phyloP scores from a whole-genome alignment of 2,329 filamentous ascomycete species.

The Boeremia exigua region DNA sequence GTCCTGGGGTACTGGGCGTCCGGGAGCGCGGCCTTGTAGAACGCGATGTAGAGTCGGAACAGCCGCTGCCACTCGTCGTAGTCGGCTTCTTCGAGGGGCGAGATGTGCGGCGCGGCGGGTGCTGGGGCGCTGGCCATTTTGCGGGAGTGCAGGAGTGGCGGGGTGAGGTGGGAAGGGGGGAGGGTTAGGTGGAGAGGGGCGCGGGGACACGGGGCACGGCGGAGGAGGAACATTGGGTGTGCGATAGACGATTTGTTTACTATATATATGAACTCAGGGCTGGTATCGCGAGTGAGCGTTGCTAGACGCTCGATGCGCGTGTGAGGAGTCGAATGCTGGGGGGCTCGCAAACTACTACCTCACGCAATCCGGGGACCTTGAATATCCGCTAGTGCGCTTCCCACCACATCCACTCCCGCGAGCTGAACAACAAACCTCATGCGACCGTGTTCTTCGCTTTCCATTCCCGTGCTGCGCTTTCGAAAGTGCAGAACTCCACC shows the following conservation, averaged over 20 bases:
- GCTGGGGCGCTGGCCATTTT: background rate
- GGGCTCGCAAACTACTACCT: constrained; percentile 12
- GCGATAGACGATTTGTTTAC: background rate
- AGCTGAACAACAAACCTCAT: background rate
- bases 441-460: constrained; percentile 25
- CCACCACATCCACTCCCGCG: background rate
- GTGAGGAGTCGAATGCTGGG: background rate
- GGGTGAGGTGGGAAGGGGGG: too few species aligned
- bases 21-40: constrained; percentile 19
- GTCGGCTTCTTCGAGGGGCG: constrained; percentile 3
- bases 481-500: constrained; percentile 56
- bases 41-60: constrained; percentile 17
- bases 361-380: background rate
- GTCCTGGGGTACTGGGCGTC: constrained; percentile 15
- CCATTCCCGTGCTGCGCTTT: constrained; percentile 53
- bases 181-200: too few species aligned
- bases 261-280: background rate
- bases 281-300: background rate
- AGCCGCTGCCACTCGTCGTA: constrained; percentile 15
- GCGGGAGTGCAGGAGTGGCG: background rate
- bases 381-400: constrained; percentile 6
- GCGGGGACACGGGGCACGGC: background rate
- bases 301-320: constrained; percentile 4
- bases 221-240: background rate
- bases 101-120: background rate